These are phyloP conservation scores for Acaromyces ingoldii DNA, from an alignment of 1,284 basidiomycete species.

Conservation along the genomic window DNA sequence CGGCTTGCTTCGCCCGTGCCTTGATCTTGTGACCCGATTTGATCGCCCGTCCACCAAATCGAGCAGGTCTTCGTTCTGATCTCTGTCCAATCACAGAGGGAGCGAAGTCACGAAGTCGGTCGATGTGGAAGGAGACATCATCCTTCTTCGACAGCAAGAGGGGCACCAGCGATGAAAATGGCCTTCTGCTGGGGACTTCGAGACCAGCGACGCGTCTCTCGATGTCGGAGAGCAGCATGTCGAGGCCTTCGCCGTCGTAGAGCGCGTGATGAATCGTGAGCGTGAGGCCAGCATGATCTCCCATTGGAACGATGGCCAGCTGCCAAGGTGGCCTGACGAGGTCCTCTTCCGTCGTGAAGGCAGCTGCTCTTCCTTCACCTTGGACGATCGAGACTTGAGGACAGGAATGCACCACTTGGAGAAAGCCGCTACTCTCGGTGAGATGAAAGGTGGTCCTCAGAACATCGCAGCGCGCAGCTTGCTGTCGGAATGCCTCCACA, in stretches of 20 bases:
- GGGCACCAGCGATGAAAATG: constrained; percentile 26
- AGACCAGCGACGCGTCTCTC: background rate
- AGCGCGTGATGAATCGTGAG: constrained; percentile 35
- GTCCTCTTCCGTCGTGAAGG: background rate
- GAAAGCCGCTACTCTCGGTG: constrained; percentile 18
- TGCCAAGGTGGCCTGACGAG: background rate
- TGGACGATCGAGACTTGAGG: background rate
- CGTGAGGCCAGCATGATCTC: background rate
- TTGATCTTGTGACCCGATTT: background rate
- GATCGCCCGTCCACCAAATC: background rate
- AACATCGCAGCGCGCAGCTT: constrained; percentile 29
- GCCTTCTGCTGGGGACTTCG: constrained; percentile 6
- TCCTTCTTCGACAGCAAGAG: constrained; percentile 22
- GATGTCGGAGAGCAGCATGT: constrained; percentile 28
- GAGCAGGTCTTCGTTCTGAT: background rate
- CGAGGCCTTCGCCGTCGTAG: constrained; percentile 34
- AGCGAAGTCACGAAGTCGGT: constrained; percentile 17
- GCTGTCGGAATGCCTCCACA: constrained; percentile 18
- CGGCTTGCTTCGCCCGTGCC: background rate
- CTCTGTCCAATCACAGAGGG: background rate
- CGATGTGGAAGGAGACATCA: constrained; percentile 27
- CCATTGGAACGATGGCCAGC: background rate
- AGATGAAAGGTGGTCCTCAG: constrained; percentile 39
- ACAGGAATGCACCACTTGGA: constrained; percentile 26
- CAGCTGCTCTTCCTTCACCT: background rate